Evolutionary conservation across 345 rosid genomes (phyloP), one percentile per base, ranked within the genome.

Genomic region (Eucalyptus polybractea): DNA sequence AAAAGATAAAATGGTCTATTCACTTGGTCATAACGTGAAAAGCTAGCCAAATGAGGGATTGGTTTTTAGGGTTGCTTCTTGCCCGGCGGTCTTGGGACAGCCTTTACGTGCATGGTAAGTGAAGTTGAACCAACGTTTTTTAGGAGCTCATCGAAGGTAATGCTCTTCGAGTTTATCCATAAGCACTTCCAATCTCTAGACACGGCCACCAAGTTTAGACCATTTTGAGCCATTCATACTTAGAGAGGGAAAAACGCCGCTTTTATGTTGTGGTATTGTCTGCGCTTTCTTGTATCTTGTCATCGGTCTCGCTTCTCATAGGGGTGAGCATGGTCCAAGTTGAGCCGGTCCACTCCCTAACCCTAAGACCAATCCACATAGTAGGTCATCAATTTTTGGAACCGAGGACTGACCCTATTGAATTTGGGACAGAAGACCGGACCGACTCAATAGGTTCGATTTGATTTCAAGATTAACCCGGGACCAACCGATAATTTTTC

Each of bases 21-120:
- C 45, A 21, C 27, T 37, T 10, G 27, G 83, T 76, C 83, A 21
- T 76, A 37, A 37, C 83, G 83, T 76, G 83, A 76, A 25, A 80
- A 54, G 86, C 47, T 76, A 40, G 33, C 33, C 29, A 72, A 14
- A 31, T 11, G 25, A 50, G 25, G 72, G 88, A 87, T 87, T 87
- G 76, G 22, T 3, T 62, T 62, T n/a, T 25, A 53, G 86, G 86
- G 87, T 91, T 90, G 91, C 92, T 88, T 93, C 90, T 67, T 93
- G 94, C 93, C 92, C 65, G 92, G 93, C 80, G 31, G 90, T 69
- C 31, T 33, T 4, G 91, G 89, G 94, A 91, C 94, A 93, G 87
- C 93, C 94, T 93, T 93, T 91, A 90, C 94, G 93, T 94, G 93
- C 93, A 90, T 91, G 93, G 93, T 87, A 92, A 93, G 95, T 91